phyloP scores from a whole-genome alignment of 192 early-diverging fungal species.

The Mortierella claussenii region DNA sequence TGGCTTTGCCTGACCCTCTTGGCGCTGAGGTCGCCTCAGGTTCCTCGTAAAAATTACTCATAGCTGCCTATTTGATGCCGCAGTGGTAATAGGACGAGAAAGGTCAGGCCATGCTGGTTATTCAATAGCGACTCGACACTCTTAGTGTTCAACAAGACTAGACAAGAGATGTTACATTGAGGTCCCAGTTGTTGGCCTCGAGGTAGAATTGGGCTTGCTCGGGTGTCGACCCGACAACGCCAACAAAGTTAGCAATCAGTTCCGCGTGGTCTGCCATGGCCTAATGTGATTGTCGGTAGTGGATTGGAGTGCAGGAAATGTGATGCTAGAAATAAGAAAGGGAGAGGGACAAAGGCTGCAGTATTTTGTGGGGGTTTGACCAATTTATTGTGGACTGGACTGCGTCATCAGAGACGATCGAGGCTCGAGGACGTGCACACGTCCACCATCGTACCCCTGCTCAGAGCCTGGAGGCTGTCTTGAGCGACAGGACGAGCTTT shows the following conservation, averaged over 20 bases:
- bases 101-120: no score
- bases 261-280: constrained; percentile 59
- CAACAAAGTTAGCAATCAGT: constrained; percentile 69
- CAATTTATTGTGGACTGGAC: background rate
- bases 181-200: constrained; percentile 82
- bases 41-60: constrained; percentile 77
- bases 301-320: background rate
- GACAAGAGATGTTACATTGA: no score
- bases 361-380: background rate
- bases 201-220: constrained; percentile 78
- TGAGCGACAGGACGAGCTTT: constrained; percentile 35
- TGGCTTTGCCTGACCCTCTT: background rate
- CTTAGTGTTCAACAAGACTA: no score
- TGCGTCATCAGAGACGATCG: background rate
- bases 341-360: constrained; percentile 6
- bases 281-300: background rate
- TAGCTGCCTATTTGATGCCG: constrained; percentile 58
- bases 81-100: no score
- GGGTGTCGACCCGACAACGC: constrained; percentile 61
- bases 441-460: no score
- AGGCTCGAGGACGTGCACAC: no score
- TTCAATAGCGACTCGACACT: background rate
- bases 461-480: constrained; percentile 24
- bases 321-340: background rate
- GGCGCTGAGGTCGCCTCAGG: constrained; percentile 15